phyloP scores from a whole-genome alignment of 2,329 filamentous ascomycete species.

The Madurella fahalii region DNA sequence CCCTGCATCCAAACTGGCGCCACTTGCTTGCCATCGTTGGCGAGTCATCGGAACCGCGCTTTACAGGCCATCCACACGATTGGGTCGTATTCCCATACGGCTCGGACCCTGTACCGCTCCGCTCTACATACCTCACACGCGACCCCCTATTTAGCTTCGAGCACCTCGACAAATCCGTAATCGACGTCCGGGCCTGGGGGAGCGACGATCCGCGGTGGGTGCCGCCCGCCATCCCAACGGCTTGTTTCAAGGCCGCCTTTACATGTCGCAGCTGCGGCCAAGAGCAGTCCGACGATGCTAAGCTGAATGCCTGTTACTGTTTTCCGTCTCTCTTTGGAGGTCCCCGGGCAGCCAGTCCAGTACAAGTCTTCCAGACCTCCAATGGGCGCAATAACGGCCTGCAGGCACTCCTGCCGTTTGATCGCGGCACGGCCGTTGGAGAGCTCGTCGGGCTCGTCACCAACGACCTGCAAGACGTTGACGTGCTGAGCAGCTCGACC shows the following conservation, averaged over 20 bases:
- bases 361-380: constrained; percentile 50
- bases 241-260: neutral
- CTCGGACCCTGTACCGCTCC: neutral
- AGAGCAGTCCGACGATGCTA: neutral
- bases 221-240: no score
- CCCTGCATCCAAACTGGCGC: constrained; percentile 51
- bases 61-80: constrained; percentile 47
- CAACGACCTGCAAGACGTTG: constrained; percentile 46
- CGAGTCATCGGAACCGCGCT: constrained; percentile 37
- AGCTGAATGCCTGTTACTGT: constrained; percentile 39
- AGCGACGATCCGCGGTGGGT: neutral
- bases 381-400: constrained; percentile 54
- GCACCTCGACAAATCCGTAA: neutral
- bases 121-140: neutral
- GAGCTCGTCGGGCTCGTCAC: constrained; percentile 55
- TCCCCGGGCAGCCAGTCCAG: constrained; percentile 31
- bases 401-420: constrained; percentile 43
- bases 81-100: constrained; percentile 35
- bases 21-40: constrained; percentile 45
- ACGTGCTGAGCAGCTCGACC: constrained; percentile 50
- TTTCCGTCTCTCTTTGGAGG: constrained; percentile 50
- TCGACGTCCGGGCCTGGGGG: neutral
- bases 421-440: constrained; percentile 48
- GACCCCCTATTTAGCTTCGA: neutral
- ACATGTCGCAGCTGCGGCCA: constrained; percentile 33